Conservation (phyloP, 805 yeast genomes). For the Candida orba region DNA sequence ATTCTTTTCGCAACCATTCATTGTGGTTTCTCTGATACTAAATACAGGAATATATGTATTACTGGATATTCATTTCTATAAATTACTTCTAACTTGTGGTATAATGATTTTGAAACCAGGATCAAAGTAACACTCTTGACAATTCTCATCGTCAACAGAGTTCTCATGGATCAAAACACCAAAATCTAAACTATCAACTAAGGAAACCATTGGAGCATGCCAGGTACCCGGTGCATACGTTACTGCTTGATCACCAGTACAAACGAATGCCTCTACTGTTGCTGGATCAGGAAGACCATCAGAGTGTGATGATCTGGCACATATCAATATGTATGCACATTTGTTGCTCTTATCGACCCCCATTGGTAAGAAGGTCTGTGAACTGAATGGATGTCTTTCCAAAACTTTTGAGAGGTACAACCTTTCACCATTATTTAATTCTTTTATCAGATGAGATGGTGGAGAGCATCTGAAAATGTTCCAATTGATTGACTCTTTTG, state of each 20-base stretch:
- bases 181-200: conserved; percentile 65
- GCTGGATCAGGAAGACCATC: conserved; percentile 55
- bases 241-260: conserved; percentile 80
- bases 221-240: conserved; percentile 78
- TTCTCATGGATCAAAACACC: conserved; percentile 86
- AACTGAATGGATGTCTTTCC: conserved; percentile 83
- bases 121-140: conserved; percentile 68
- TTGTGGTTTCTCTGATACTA: neutral
- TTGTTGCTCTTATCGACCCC: conserved; percentile 47
- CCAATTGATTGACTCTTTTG: conserved; percentile 57
- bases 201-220: conserved; percentile 96
- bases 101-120: conserved; percentile 41
- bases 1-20: no score
- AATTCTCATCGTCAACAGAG: conserved; percentile 70
- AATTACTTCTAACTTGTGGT: neutral
- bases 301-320: conserved; percentile 45
- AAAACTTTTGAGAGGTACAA: conserved; percentile 44
- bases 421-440: conserved; percentile 5
- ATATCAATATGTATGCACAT: conserved; percentile 69
- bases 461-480: conserved; percentile 79
- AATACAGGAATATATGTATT: neutral
- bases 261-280: conserved; percentile 58
- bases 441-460: conserved; percentile 45
- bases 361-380: conserved; percentile 91
- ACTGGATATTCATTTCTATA: conserved; percentile 3